These are phyloP conservation scores for Kurtzmaniella quercitrusa DNA, from an alignment of 1,139 yeast species.

Conservation along the genomic window DNA sequence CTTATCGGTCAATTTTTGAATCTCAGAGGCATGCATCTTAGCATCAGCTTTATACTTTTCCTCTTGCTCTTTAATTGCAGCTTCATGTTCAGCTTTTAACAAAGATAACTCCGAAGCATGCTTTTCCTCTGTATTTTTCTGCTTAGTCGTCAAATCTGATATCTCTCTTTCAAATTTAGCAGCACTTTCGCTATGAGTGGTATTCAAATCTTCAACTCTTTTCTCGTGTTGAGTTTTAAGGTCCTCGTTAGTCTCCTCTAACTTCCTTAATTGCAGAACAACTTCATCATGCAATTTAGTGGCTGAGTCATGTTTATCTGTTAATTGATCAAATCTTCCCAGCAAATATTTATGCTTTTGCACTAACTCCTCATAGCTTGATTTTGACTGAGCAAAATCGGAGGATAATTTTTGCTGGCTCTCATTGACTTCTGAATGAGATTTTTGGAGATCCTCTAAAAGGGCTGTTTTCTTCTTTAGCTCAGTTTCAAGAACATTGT, in stretches of 20 bases:
- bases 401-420: conserved; percentile 6
- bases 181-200: background rate
- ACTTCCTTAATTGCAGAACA: background rate
- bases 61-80: conserved; percentile 10
- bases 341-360: background rate
- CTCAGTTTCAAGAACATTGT: conserved; percentile 2
- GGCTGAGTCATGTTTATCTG: background rate
- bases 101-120: background rate
- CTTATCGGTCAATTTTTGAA: background rate
- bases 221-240: conserved; percentile 8
- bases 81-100: background rate
- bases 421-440: background rate
- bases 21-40: background rate
- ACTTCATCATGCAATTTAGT: background rate
- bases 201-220: conserved; percentile 6
- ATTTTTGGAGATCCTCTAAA: background rate
- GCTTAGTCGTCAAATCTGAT: background rate
- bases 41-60: background rate
- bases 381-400: conserved; percentile 7
- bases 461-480: conserved; percentile 2
- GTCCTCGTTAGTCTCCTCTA: background rate
- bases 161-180: background rate
- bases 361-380: conserved; percentile 4
- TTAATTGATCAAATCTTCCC: background rate
- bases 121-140: background rate